phyloP scores from a whole-genome alignment of 345 rosid genomes.

The Camelina hispida region DNA sequence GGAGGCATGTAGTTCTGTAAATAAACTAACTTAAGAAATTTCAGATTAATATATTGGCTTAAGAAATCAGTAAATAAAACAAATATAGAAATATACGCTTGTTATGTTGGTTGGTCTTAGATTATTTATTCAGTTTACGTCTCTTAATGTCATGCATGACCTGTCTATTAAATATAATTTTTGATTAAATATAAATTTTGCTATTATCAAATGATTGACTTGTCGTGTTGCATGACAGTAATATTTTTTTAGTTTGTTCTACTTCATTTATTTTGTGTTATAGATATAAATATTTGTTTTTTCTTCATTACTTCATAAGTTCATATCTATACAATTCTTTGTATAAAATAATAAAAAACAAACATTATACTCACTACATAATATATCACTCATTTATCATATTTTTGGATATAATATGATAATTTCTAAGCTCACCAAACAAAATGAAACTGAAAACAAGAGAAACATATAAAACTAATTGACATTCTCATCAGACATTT shows the following conservation, averaged over 20 bases:
- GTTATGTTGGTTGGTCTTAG: neutral
- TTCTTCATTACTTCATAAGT: no score
- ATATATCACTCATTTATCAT: neutral
- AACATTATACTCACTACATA: neutral
- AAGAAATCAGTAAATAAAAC: no score
- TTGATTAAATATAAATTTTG: neutral
- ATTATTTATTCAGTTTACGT: slow-evolving; percentile 6
- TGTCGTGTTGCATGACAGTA: slow-evolving; percentile 36
- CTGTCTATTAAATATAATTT: slow-evolving; percentile 1
- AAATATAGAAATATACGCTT: neutral
- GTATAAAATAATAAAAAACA: no score
- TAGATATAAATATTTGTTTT: no score
- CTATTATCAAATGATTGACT: slow-evolving; percentile 17
- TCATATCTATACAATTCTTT: no score
- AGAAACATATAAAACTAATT: neutral
- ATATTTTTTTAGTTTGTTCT: neutral
- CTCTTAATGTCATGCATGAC: slow-evolving; percentile 44
- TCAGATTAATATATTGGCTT: neutral
- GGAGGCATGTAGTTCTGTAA: slow-evolving; percentile 12
- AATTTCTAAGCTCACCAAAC: neutral
- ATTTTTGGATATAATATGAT: neutral
- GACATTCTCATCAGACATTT: neutral
- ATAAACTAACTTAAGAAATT: neutral
- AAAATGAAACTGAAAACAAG: neutral
- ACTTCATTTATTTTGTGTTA: neutral